Evolutionary conservation across 805 yeast genomes (phyloP).

Genomic region (Cyberlindnera galapagoensis): DNA sequence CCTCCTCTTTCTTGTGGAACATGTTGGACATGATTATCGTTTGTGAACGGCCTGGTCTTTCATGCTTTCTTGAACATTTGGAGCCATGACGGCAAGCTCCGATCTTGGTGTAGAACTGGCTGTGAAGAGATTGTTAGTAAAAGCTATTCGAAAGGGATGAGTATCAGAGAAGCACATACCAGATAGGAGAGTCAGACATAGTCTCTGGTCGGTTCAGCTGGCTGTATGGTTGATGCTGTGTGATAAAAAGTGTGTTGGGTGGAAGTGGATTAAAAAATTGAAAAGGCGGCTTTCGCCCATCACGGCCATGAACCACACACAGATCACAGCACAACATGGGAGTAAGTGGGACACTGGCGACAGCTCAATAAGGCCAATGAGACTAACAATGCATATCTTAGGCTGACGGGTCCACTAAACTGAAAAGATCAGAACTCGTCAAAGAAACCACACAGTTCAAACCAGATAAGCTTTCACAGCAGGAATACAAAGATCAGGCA

Average conservation of each 20-base stretch:
- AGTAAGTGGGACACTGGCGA: constrained; percentile 5
- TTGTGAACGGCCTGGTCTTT: constrained; percentile 55
- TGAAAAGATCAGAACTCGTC: constrained; percentile 47
- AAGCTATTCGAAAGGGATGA: no score
- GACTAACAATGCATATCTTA: constrained; percentile 12
- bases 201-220: no score
- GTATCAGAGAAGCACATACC: no score
- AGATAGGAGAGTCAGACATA: no score
- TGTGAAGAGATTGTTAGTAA: constrained; percentile 19
- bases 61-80: constrained; percentile 71
- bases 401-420: constrained; percentile 74
- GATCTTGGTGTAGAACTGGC: constrained; percentile 67
- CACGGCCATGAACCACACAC: no score
- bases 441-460: constrained; percentile 11
- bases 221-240: no score
- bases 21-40: constrained; percentile 62
- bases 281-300: no score
- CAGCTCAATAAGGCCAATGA: not conserved
- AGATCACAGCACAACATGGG: no score
- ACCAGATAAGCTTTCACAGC: constrained; percentile 15
- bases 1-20: constrained; percentile 58
- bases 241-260: no score
- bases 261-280: no score
- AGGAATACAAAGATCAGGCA: constrained; percentile 23
- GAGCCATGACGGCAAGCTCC: constrained; percentile 95